Evolutionary conservation across 495 filamentous ascomycete species (phyloP).

Genomic region (Hypomontagnella monticulosa): DNA sequence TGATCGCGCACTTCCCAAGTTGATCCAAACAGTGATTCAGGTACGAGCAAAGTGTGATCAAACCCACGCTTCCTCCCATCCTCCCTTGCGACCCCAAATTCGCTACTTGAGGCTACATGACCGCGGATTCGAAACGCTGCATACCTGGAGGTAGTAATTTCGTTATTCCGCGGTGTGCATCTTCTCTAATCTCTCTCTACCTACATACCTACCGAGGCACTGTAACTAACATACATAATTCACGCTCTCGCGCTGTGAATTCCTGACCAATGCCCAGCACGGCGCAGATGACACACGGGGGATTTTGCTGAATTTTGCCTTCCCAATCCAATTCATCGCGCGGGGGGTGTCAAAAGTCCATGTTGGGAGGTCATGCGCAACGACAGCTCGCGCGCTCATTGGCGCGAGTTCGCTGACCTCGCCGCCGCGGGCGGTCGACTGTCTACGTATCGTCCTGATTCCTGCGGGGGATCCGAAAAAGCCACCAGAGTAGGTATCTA

Average conservation of each 20-base stretch:
- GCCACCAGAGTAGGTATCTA: background rate
- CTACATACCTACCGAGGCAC: background rate
- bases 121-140: conserved; percentile 34
- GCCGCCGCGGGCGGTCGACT: conserved; percentile 20
- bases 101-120: conserved; percentile 1
- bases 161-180: background rate
- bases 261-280: conserved; percentile 12
- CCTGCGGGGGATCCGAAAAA: conserved; percentile 23
- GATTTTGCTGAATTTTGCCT: conserved; percentile 6
- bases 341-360: conserved; percentile 26
- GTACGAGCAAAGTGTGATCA: conserved; percentile 36
- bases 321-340: conserved; percentile 20
- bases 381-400: conserved; percentile 17
- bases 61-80: conserved; percentile 9
- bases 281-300: conserved; percentile 30
- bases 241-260: background rate
- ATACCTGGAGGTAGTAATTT: conserved; percentile 18
- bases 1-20: conserved; percentile 14
- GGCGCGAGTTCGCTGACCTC: conserved; percentile 27
- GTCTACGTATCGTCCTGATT: background rate
- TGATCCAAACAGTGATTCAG: conserved; percentile 38
- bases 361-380: conserved; percentile 37
- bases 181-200: background rate
- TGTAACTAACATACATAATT: background rate
- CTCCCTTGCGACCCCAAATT: conserved; percentile 22